Evolutionary conservation across 495 filamentous ascomycete genomes (phyloP).

Genomic region (Tuber brumale): DNA sequence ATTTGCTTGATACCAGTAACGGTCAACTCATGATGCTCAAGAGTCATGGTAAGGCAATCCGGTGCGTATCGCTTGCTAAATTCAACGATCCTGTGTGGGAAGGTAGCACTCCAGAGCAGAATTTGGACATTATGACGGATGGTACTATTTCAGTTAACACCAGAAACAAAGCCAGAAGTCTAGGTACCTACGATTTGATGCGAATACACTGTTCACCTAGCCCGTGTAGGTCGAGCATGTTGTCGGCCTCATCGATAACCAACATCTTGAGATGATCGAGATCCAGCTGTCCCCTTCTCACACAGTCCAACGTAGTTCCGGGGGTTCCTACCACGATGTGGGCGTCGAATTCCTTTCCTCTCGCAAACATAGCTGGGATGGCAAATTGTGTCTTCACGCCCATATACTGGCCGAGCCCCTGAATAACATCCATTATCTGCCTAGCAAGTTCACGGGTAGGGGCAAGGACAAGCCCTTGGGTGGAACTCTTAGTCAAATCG

Average conservation of each 20-base stretch:
- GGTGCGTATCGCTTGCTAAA: constrained; percentile 78
- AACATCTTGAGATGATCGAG: constrained; percentile 61
- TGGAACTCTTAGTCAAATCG: constrained; percentile 55
- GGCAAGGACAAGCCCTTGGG: constrained; percentile 82
- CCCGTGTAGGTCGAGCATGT: constrained; percentile 92
- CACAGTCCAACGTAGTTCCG: constrained; percentile 80
- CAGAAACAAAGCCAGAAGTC: background rate
- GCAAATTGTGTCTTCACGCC: constrained; percentile 59
- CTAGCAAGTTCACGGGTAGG: constrained; percentile 91
- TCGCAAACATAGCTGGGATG: constrained; percentile 64
- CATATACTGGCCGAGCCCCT: constrained; percentile 75
- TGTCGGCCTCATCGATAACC: constrained; percentile 90
- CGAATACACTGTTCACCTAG: constrained; percentile 89
- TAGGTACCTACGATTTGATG: constrained; percentile 62
- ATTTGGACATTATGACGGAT: constrained; percentile 56
- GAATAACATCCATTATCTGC: constrained; percentile 80
- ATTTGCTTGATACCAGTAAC: constrained; percentile 95
- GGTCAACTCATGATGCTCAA: constrained; percentile 83
- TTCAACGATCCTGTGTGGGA: constrained; percentile 70
- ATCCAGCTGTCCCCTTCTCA: constrained; percentile 63
- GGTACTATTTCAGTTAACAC: constrained; percentile 9
- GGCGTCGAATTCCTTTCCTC: constrained; percentile 55
- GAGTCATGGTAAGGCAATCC: constrained; percentile 77
- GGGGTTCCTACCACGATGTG: constrained; percentile 90
- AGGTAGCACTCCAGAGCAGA: constrained; percentile 97